Base-by-base conservation (phyloP, 1,284 basidiomycete genomes). In the Ganoderma sp. region DNA sequence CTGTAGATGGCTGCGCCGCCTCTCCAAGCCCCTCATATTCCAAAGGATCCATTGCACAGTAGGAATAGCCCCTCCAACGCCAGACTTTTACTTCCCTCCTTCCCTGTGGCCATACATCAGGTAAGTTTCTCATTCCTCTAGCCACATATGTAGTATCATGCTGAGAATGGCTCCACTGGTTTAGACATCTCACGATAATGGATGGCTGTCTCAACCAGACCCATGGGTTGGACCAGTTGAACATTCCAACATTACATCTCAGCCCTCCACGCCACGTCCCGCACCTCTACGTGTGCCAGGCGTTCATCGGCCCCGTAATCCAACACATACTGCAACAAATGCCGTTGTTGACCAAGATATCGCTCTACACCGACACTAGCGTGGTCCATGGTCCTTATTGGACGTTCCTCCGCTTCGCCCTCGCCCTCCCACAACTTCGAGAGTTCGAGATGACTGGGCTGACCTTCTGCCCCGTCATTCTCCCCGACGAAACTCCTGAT, bases 381-480 rank as follows among this genome's bases (percentile, higher is more conserved):
- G 48, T 28, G 10, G 48, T 25, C 4, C 48, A 52, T 15, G 48
- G 48, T 22, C 22, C 48, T 10, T 25, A 12, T 25, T 52, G 48
- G 48, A 50, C 48, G n/a, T 50, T 50, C 48, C 22, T 50, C 9
- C 48, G 10, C 8, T 14, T 22, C 9, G 48, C 22, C 10, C 10
- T 50, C 2, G 22, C 48, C 9, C 48, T 50, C 48, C 48, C 48
- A 0, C 48, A 9, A 25, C 48, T 50, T 22, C 48, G 48, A 25
- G 48, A 50, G n/a, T 50, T 50, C 48, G 48, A 50, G 48, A 50
- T 50, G 48, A 25, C 10, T 50, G 48, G 48, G 22, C 22, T 50
- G 6, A 50, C 48, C 22, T 50, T 50, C 22, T 50, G 48, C 22
- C 48, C 48, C 4, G 48, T 50, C 48, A 2, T 50, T 0, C 22